Evolutionary conservation across 306 rosid genomes (phyloP).

Genomic region (Phaseolus lunatus): DNA sequence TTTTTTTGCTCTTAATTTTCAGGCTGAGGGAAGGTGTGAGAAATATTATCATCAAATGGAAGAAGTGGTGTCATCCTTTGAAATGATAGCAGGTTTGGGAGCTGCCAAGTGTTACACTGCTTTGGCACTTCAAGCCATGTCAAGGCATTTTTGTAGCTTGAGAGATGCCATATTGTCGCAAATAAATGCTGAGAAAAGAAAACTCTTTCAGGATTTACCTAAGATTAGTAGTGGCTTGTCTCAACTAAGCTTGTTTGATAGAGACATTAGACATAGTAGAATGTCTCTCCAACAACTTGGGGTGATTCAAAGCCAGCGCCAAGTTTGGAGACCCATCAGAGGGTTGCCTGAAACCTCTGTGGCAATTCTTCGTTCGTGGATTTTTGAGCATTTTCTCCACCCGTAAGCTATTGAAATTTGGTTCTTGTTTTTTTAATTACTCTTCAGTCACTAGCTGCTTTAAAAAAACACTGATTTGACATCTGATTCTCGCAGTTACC

Average conservation of each 20-base stretch:
- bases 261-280: constrained; percentile 56
- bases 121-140: constrained; percentile 87
- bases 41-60: constrained; percentile 84
- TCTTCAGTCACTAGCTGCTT: neutral
- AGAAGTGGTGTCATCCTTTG: constrained; percentile 70
- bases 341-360: constrained; percentile 90
- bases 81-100: constrained; percentile 72
- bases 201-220: constrained; percentile 66
- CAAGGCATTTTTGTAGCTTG: constrained; percentile 80
- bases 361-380: constrained; percentile 83
- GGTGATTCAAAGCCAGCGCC: constrained; percentile 70
- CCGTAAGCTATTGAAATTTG: constrained; percentile 62
- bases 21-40: constrained; percentile 79
- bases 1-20: constrained; percentile 32
- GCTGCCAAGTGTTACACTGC: constrained; percentile 81
- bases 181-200: constrained; percentile 64
- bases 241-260: constrained; percentile 72
- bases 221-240: constrained; percentile 64
- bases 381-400: constrained; percentile 89
- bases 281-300: constrained; percentile 77
- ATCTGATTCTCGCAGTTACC: constrained; percentile 64
- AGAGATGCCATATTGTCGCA: constrained; percentile 69
- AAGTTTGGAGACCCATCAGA: constrained; percentile 86
- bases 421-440: constrained; percentile 1
- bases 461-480: constrained; percentile 35